These are phyloP conservation scores for Phytophthora ramorum DNA, from an alignment of 352 stramenopile species.

Conservation along the genomic window DNA sequence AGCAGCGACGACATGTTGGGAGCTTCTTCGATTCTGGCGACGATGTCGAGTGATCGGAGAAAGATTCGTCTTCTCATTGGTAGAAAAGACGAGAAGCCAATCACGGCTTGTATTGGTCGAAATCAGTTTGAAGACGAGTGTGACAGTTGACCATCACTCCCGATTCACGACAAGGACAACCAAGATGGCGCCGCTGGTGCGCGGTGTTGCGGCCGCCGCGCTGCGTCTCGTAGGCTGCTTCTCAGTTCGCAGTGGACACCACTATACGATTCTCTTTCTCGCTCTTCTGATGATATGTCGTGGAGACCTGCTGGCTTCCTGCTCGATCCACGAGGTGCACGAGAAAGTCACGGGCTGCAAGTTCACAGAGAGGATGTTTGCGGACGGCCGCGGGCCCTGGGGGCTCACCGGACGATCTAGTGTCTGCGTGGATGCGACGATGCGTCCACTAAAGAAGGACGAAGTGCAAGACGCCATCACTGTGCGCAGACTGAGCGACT, in stretches of 20 bases:
- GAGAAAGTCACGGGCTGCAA: conserved; percentile 65
- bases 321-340: conserved; percentile 68
- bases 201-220: neutral
- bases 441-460: conserved; percentile 54
- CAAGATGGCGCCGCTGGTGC: conserved; percentile 13
- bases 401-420: conserved; percentile 53
- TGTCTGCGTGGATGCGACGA: conserved; percentile 53
- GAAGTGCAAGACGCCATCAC: conserved; percentile 78
- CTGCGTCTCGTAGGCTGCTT: neutral
- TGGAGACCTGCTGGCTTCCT: conserved; percentile 38
- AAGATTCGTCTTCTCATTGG: conserved; percentile 4
- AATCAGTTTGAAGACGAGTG: conserved; percentile 38
- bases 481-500: conserved; percentile 69
- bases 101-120: conserved; percentile 21
- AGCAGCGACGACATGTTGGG: conserved; percentile 21
- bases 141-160: conserved; percentile 45
- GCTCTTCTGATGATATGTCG: conserved; percentile 40
- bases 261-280: conserved; percentile 20
- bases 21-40: conserved; percentile 13
- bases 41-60: conserved; percentile 8
- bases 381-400: conserved; percentile 61
- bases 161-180: neutral
- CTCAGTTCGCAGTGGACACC: neutral
- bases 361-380: conserved; percentile 86
- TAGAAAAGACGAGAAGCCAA: neutral